phyloP scores from a whole-genome alignment of 2,329 filamentous ascomycete species.

The Aspergillus novoparasiticus region DNA sequence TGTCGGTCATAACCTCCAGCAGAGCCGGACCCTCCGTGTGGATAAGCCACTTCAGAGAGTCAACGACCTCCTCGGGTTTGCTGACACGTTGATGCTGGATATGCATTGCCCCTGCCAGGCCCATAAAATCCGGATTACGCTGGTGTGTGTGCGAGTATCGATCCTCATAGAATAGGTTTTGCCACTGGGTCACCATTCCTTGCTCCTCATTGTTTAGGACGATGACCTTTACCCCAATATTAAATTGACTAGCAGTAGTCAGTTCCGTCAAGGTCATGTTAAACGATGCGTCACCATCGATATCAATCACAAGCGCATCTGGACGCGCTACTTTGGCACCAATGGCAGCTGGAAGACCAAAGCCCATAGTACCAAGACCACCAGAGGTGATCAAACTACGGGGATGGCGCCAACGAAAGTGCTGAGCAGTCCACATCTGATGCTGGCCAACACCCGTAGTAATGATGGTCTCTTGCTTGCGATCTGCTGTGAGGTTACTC shows the following conservation, averaged over 20 bases:
- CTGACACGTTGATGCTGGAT: conserved; percentile 62
- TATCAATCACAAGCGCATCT: conserved; percentile 84
- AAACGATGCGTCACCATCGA: conserved; percentile 95
- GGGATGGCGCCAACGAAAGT: conserved; percentile 88
- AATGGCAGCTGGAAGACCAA: conserved; percentile 89
- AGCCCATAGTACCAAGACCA: conserved; percentile 92
- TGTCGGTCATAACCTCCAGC: conserved; percentile 80
- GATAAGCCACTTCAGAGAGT: conserved; percentile 77
- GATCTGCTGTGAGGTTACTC: conserved; percentile 72
- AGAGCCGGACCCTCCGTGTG: conserved; percentile 78
- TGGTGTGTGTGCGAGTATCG: conserved; percentile 83
- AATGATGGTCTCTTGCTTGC: conserved; percentile 80
- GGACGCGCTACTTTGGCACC: conserved; percentile 82
- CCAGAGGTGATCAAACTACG: conserved; percentile 92
- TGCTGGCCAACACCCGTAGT: conserved; percentile 92
- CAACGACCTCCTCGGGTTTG: conserved; percentile 72
- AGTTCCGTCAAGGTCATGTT: conserved; percentile 59
- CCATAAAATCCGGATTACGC: conserved; percentile 83
- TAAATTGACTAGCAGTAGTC: conserved; percentile 82
- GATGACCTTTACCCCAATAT: conserved; percentile 88
- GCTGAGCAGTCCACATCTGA: conserved; percentile 96
- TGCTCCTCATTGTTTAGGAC: conserved; percentile 91
- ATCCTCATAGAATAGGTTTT: conserved; percentile 88
- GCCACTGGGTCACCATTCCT: conserved; percentile 94
- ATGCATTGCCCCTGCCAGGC: conserved; percentile 57